phyloP scores from a whole-genome alignment of 139 green algal species.

The Chlamydomonas schloesseri region DNA sequence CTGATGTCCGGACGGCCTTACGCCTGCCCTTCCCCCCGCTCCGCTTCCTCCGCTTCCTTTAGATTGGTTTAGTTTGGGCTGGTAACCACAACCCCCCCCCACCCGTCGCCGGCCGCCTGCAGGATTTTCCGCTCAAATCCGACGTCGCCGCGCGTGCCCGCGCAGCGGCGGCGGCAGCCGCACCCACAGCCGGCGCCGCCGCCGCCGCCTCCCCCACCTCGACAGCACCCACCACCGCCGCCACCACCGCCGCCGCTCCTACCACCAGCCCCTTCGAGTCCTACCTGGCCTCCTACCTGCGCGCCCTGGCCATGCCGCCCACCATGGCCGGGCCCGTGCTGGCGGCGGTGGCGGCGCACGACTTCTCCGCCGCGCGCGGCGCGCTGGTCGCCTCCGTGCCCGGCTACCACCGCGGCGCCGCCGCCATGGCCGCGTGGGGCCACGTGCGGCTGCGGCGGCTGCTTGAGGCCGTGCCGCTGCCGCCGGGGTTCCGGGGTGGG shows the following conservation, averaged over 20 bases:
- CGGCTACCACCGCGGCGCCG: constrained; percentile 63
- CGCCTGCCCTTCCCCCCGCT: no score
- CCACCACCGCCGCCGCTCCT: background rate
- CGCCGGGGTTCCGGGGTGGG: constrained; percentile 39
- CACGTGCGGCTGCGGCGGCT: constrained; percentile 75
- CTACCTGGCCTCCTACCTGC: constrained; percentile 74
- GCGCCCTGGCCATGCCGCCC: constrained; percentile 62
- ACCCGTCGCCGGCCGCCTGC: no score
- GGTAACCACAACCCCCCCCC: no score
- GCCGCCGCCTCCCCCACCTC: background rate
- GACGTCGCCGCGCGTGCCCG: no score
- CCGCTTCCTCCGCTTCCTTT: no score
- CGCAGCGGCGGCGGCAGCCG: no score
- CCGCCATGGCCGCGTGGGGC: constrained; percentile 63
- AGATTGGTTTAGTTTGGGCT: no score
- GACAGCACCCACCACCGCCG: background rate
- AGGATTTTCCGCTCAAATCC: constrained; percentile 82
- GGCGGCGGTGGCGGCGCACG: constrained; percentile 57
- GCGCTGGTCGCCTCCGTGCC: constrained; percentile 69
- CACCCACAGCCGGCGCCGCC: no score
- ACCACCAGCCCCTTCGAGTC: constrained; percentile 65
- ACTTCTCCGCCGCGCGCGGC: constrained; percentile 75
- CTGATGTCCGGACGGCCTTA: no score
- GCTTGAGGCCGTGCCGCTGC: constrained; percentile 57
- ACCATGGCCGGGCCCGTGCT: background rate